Conservation (phyloP, 768 basidiomycete genomes). For the Lactarius deliciosus region DNA sequence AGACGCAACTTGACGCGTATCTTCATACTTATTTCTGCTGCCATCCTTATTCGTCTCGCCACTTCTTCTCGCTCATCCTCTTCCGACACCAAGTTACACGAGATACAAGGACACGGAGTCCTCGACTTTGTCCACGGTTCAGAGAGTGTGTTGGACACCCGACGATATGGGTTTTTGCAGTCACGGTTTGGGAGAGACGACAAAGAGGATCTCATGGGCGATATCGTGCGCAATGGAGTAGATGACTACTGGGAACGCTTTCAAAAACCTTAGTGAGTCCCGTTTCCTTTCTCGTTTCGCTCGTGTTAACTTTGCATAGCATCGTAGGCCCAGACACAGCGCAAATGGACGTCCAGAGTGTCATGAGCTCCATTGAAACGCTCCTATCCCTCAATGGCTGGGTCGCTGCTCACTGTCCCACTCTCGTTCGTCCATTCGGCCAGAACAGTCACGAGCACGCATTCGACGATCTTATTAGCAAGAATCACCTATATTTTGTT, state of each 20-base stretch:
- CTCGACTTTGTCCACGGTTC: constrained; percentile 62
- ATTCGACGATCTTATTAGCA: constrained; percentile 84
- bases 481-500: constrained; percentile 88
- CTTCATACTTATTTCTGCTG: constrained; percentile 38
- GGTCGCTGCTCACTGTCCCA: constrained; percentile 95
- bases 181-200: constrained; percentile 85
- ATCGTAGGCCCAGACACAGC: constrained; percentile 81
- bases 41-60: constrained; percentile 41
- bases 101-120: constrained; percentile 59
- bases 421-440: constrained; percentile 90
- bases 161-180: constrained; percentile 86
- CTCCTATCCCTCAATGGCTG: constrained; percentile 95
- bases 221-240: constrained; percentile 73
- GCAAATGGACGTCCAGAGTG: constrained; percentile 87
- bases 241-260: constrained; percentile 90
- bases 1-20: constrained; percentile 51
- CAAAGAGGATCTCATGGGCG: constrained; percentile 74
- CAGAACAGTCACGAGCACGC: constrained; percentile 83
- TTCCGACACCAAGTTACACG: constrained; percentile 34
- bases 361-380: constrained; percentile 87
- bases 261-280: constrained; percentile 84
- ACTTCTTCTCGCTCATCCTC: constrained; percentile 37
- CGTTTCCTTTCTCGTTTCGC: background rate
- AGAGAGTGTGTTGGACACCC: constrained; percentile 85
- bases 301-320: constrained; percentile 39